Evolutionary conservation across 164 flowering plant genomes (phyloP).

Genomic region (Kalanchoe fedtschenkoi): DNA sequence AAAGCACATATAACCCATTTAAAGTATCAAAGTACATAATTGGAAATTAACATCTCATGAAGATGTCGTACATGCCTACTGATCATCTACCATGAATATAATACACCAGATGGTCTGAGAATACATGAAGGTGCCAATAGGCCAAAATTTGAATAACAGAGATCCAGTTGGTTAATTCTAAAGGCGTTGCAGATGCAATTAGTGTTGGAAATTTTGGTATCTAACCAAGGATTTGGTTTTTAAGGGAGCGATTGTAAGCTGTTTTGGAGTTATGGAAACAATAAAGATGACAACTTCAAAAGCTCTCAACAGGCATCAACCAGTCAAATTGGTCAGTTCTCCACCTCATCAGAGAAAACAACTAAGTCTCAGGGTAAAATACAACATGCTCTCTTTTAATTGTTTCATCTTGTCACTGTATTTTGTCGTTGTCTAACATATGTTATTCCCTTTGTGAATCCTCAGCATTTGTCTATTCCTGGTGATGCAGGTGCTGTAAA

Average conservation of each 20-base stretch:
- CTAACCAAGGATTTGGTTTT: conserved; percentile 2
- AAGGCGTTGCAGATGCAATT: not conserved
- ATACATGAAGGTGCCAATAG: no score
- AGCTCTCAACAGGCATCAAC: conserved; percentile 17
- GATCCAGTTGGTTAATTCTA: no score
- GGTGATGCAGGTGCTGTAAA: conserved; percentile 2
- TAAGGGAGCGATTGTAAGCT: conserved; percentile 34
- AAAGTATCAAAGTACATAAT: not conserved
- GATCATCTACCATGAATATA: not conserved
- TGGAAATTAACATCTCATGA: not conserved
- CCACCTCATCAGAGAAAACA: conserved; percentile 10
- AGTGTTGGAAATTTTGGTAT: not conserved
- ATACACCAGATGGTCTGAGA: not conserved
- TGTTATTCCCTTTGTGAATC: no score
- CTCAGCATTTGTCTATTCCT: not conserved
- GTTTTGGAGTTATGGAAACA: conserved; percentile 24
- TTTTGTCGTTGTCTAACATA: no score
- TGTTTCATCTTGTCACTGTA: not conserved
- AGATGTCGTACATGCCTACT: not conserved
- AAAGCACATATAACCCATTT: no score
- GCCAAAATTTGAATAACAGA: no score
- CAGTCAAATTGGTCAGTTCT: conserved; percentile 15
- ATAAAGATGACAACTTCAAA: conserved; percentile 11
- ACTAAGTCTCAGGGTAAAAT: not conserved
- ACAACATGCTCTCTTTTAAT: not conserved